phyloP scores from a whole-genome alignment of 2,329 filamentous ascomycete species.

The Phyllosticta citrichinensis region DNA sequence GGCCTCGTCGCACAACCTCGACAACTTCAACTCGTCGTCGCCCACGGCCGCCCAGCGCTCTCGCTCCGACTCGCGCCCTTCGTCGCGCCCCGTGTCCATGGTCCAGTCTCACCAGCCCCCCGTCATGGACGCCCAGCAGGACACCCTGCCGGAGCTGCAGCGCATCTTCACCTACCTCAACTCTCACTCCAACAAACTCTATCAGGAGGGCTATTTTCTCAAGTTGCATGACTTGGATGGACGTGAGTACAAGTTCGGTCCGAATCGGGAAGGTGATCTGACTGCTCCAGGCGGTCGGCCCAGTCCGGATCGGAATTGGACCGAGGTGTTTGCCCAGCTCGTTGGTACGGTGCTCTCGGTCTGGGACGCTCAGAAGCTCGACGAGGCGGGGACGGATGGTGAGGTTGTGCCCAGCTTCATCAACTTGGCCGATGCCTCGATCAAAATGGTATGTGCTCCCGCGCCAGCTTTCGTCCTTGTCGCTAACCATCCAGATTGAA shows the following conservation, averaged over 20 bases:
- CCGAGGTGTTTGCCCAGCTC: conserved; percentile 92
- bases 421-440: conserved; percentile 92
- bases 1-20: conserved; percentile 22
- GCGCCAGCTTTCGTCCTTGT: neutral
- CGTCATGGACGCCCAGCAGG: conserved; percentile 72
- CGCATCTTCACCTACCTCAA: conserved; percentile 92
- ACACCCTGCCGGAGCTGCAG: conserved; percentile 85
- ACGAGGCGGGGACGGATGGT: conserved; percentile 73
- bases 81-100: conserved; percentile 72
- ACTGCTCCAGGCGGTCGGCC: conserved; percentile 64
- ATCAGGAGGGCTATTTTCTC: conserved; percentile 95
- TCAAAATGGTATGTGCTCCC: conserved; percentile 70
- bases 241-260: conserved; percentile 47
- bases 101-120: conserved; percentile 76
- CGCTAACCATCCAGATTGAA: conserved; percentile 34
- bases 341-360: conserved; percentile 90
- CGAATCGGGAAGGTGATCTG: conserved; percentile 13
- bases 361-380: conserved; percentile 89
- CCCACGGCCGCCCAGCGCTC: conserved; percentile 29
- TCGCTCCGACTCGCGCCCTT: conserved; percentile 38
- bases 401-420: conserved; percentile 88
- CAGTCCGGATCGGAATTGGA: conserved; percentile 80
- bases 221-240: conserved; percentile 93
- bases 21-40: conserved; percentile 19
- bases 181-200: conserved; percentile 90